These are phyloP conservation scores for Volvariella volvacea DNA, from an alignment of 1,284 basidiomycete genomes.

Conservation along the genomic window DNA sequence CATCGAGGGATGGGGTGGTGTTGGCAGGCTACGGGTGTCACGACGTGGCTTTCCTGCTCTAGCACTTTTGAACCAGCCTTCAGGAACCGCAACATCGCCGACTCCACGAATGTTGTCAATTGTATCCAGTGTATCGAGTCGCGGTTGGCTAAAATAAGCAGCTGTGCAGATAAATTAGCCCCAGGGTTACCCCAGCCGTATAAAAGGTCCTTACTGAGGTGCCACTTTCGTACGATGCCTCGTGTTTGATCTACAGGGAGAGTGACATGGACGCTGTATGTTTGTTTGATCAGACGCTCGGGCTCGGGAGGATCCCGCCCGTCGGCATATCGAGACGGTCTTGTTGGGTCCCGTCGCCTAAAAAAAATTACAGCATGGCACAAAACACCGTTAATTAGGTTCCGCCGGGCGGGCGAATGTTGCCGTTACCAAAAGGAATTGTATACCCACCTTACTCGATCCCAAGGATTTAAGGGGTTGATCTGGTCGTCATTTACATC, in stretches of 20 bases:
- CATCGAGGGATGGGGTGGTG: constrained; percentile 12
- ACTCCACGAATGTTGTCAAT: constrained; percentile 61
- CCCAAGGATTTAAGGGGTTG: constrained; percentile 67
- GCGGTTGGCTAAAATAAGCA: constrained; percentile 75
- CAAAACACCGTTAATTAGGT: constrained; percentile 6
- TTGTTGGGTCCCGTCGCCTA: constrained; percentile 9
- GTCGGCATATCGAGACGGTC: constrained; percentile 24
- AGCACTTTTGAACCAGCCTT: constrained; percentile 71
- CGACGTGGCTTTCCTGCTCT: constrained; percentile 59
- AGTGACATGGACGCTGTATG: constrained; percentile 74
- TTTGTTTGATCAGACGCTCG: constrained; percentile 71
- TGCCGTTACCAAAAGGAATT: constrained; percentile 7
- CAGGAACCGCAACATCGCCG: constrained; percentile 58
- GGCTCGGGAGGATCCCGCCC: constrained; percentile 35
- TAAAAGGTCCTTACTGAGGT: constrained; percentile 53
- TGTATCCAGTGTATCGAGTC: constrained; percentile 57
- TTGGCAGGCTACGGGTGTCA: constrained; percentile 33
- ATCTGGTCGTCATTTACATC: constrained; percentile 56
- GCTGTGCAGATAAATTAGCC: constrained; percentile 33
- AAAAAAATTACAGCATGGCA: constrained; percentile 1
- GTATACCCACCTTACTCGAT: constrained; percentile 50
- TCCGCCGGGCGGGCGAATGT: constrained; percentile 7
- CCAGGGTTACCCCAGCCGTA: constrained; percentile 1
- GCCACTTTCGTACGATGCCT: constrained; percentile 70
- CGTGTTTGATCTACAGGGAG: constrained; percentile 59